Evolutionary conservation across 192 early-diverging fungal genomes (phyloP).

Genomic region (Coemansia sp.): DNA sequence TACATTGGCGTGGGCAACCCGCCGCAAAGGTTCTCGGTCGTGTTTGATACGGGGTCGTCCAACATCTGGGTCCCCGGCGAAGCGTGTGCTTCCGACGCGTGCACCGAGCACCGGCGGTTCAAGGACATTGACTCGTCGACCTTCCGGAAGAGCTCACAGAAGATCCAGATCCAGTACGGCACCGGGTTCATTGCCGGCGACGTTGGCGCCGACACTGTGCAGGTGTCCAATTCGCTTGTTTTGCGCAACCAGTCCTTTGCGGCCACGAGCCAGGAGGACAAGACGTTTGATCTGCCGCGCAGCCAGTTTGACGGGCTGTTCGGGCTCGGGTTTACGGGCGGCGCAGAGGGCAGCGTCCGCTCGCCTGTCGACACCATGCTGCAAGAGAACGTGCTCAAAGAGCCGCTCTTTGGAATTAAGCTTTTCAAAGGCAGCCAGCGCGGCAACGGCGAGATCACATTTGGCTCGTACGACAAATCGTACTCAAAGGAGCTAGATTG

Average conservation of each 20-base stretch:
- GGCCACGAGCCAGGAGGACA: constrained; percentile 34
- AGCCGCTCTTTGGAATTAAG: constrained; percentile 45
- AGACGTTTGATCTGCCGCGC: constrained; percentile 39
- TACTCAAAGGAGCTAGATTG: constrained; percentile 54
- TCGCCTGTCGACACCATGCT: constrained; percentile 49
- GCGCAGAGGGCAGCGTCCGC: constrained; percentile 37
- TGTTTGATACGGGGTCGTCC: constrained; percentile 69
- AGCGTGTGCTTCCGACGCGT: constrained; percentile 64
- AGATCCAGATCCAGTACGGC: constrained; percentile 94
- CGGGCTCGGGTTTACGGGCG: constrained; percentile 50
- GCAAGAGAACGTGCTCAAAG: constrained; percentile 28
- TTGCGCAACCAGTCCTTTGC: constrained; percentile 53
- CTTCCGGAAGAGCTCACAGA: constrained; percentile 53
- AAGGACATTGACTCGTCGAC: constrained; percentile 66
- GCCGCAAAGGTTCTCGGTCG: constrained; percentile 67
- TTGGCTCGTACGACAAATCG: constrained; percentile 49
- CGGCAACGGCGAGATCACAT: constrained; percentile 52
- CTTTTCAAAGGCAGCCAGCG: constrained; percentile 26
- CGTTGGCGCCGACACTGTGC: constrained; percentile 69
- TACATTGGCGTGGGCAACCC: constrained; percentile 68
- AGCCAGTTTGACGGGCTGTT: constrained; percentile 56
- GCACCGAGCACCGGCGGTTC: constrained; percentile 81
- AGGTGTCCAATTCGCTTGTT: constrained; percentile 29
- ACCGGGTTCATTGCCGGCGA: constrained; percentile 91
- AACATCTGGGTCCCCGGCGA: constrained; percentile 77